Conservation (phyloP, 352 stramenopile genomes). For the Phytopythium cucurbitacearum region DNA sequence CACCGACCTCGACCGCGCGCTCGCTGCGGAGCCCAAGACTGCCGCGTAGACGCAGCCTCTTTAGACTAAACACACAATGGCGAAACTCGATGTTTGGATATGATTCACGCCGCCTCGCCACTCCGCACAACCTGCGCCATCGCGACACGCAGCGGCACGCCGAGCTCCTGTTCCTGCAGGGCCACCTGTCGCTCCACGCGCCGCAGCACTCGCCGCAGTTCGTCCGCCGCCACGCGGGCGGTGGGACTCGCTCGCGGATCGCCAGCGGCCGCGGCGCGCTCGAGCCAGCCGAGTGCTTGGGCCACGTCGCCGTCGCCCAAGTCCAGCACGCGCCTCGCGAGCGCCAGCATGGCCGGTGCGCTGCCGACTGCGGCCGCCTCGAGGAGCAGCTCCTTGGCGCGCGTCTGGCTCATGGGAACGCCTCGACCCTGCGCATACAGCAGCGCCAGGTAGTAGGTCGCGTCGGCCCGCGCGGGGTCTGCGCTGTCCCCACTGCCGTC, state of each 20-base stretch:
- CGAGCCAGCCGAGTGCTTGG: conserved; percentile 44
- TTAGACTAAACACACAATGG: background rate
- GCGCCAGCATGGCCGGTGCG: conserved; percentile 43
- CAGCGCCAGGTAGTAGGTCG: conserved; percentile 51
- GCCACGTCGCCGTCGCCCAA: conserved; percentile 42
- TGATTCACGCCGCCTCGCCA: background rate
- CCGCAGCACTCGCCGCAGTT: conserved; percentile 37
- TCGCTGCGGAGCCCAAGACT: conserved; percentile 49
- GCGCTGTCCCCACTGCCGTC: conserved; percentile 10
- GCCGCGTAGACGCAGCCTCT: conserved; percentile 2
- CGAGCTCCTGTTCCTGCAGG: conserved; percentile 33
- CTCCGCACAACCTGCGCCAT: conserved; percentile 10
- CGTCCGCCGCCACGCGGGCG: conserved; percentile 15
- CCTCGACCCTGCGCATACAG: conserved; percentile 42
- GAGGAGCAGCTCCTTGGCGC: conserved; percentile 31
- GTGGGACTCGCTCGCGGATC: conserved; percentile 26
- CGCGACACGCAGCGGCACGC: conserved; percentile 36
- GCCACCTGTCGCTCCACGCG: conserved; percentile 38
- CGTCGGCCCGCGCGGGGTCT: conserved; percentile 15
- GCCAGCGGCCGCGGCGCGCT: conserved; percentile 18
- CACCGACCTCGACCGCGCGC: conserved; percentile 78
- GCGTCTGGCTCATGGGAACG: conserved; percentile 23
- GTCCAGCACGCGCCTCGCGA: conserved; percentile 29
- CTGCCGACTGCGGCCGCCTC: conserved; percentile 28
- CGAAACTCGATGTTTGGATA: background rate